These are phyloP conservation scores for Fusarium devonianum DNA, from an alignment of 2,329 filamentous ascomycete species.

Conservation along the genomic window DNA sequence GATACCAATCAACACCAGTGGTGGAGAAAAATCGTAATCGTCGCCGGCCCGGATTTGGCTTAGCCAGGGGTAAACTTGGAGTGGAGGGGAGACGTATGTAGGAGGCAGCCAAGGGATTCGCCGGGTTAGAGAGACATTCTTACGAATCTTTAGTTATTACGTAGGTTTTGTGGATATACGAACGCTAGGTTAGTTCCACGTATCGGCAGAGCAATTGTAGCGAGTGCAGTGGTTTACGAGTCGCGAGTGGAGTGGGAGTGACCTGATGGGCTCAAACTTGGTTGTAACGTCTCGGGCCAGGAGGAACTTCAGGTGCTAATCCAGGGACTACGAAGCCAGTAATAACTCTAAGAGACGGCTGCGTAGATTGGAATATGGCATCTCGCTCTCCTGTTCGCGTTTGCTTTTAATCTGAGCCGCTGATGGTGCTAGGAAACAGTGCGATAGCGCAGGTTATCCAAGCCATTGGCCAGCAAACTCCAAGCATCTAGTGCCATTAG, in stretches of 20 bases:
- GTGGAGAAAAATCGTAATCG: constrained; percentile 32
- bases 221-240: too few relatives aligned
- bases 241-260: too few relatives aligned
- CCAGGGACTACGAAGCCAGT: too few relatives aligned
- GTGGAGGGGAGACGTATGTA: constrained; percentile 1
- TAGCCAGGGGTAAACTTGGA: constrained; percentile 19
- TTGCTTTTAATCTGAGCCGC: too few relatives aligned
- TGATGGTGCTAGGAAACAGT: constrained; percentile 4
- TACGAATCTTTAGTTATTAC: too few relatives aligned
- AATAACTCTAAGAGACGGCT: too few relatives aligned
- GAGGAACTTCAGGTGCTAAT: too few relatives aligned
- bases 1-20: too few relatives aligned
- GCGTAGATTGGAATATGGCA: too few relatives aligned
- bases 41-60: constrained; percentile 13
- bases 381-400: too few relatives aligned
- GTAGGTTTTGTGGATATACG: background rate
- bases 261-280: too few relatives aligned
- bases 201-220: constrained; percentile 1
- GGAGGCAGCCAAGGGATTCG: constrained; percentile 29
- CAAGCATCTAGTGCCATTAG: constrained; percentile 20
- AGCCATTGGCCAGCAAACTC: constrained; percentile 4
- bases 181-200: background rate
- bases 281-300: background rate
- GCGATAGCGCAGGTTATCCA: constrained; percentile 3
- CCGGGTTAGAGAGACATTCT: constrained; percentile 6